Percentiles rank a stretch among this genome's conserved stretches.
Conservation (phyloP, 768 basidiomycete species). For the Russula griseocarnosa region DNA sequence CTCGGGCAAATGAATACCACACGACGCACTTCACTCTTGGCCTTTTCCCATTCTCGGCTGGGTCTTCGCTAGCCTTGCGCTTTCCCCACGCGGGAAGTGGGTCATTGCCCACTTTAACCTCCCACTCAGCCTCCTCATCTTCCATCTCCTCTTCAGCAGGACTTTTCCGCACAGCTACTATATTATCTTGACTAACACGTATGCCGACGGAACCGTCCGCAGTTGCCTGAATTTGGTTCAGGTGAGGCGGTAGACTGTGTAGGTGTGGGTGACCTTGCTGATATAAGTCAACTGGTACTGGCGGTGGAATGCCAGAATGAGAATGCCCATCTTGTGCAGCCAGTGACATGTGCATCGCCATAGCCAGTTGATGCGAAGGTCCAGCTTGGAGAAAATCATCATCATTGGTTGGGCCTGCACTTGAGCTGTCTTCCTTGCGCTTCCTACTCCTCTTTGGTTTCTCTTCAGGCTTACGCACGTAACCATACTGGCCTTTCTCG, state of each 20-base stretch:
- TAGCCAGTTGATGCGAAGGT: slow-evolving; percentile 23
- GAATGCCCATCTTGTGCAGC: slow-evolving; percentile 16
- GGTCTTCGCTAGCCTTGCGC: slow-evolving; percentile 45
- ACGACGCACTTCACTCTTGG: slow-evolving; percentile 41
- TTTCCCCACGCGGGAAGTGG: slow-evolving; percentile 71
- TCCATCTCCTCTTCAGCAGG: slow-evolving; percentile 67
- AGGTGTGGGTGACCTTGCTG: slow-evolving; percentile 21
- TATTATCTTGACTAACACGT: slow-evolving; percentile 11
- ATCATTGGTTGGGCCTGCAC: slow-evolving; percentile 22
- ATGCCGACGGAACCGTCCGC: slow-evolving; percentile 32
- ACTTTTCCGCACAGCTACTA: slow-evolving; percentile 39
- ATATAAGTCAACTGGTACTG: slow-evolving; percentile 24
- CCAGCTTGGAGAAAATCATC: slow-evolving; percentile 26
- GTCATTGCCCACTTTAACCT: slow-evolving; percentile 55
- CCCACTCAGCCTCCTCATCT: slow-evolving; percentile 64
- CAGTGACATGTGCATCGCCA: slow-evolving; percentile 26
- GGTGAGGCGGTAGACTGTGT: slow-evolving; percentile 16
- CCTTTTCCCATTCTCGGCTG: slow-evolving; percentile 40
- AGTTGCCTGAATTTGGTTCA: slow-evolving; percentile 19
- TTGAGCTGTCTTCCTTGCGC: slow-evolving; percentile 24
- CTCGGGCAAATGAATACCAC: background rate
- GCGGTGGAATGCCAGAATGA: slow-evolving; percentile 21
- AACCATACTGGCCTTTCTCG: slow-evolving; percentile 80
- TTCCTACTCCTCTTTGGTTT: slow-evolving; percentile 46
- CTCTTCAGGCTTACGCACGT: slow-evolving; percentile 70